phyloP scores from a whole-genome alignment of 441 rosid genomes.

The Melianthus villosus region DNA sequence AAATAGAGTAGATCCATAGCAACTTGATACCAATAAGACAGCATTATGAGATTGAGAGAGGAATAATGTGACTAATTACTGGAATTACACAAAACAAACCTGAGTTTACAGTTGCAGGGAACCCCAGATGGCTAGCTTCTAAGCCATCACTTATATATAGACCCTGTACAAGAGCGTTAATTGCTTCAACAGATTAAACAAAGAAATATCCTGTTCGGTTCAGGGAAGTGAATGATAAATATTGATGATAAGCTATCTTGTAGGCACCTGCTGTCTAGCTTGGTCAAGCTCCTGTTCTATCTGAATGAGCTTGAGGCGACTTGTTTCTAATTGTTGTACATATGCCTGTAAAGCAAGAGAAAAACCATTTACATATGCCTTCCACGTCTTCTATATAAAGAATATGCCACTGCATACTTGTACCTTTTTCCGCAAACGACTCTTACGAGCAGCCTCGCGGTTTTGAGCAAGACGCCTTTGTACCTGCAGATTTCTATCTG shows the following conservation, averaged over 20 bases:
- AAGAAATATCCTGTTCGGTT: neutral
- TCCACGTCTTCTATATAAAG: no score
- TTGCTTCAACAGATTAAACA: conserved; percentile 2
- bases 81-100: conserved; percentile 43
- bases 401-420: conserved; percentile 1
- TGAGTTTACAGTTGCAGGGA: conserved; percentile 39
- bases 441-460: conserved; percentile 95
- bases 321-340: conserved; percentile 82
- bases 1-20: no score
- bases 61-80: no score
- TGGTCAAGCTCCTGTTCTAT: conserved; percentile 76
- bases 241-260: no score
- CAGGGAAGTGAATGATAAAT: no score
- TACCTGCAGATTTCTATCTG: conserved; percentile 23
- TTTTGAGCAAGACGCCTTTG: conserved; percentile 94
- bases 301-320: conserved; percentile 64
- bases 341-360: conserved; percentile 45
- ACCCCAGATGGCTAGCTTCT: conserved; percentile 38
- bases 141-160: conserved; percentile 34
- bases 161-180: conserved; percentile 29
- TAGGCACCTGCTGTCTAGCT: conserved; percentile 64
- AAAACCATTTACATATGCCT: conserved; percentile 4
- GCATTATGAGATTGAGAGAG: no score
- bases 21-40: no score
- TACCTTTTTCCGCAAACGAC: conserved; percentile 92